Base-by-base conservation (phyloP, 1,284 basidiomycete genomes). In the Phellinidium pouzarii region DNA sequence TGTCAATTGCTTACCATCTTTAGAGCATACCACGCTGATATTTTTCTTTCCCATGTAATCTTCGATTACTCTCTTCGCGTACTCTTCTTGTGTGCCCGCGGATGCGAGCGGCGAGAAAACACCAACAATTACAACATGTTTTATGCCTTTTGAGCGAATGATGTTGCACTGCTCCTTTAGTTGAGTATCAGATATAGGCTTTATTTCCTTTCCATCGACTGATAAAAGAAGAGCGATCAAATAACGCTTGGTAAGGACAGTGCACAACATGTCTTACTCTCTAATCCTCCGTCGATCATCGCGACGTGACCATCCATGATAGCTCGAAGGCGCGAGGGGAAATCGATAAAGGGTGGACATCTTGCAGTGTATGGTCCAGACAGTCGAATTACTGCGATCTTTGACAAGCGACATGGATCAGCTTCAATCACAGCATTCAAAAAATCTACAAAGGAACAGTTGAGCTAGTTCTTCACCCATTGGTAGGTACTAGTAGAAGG, bases 361-460 rank as follows among this genome's bases (percentile, higher is more conserved):
- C 72, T 49, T 62, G 71, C 50, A 47, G 75, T 61, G 65, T 75
- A 70, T 60, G 77, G 54, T 56, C 74, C 59, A 65, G 74, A 76
- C n/a, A 80, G 66, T 48, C 78, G 74, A 31, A 80, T 66, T 48
- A 80, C 74, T 0, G 78, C 78, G 1, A 80, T 77, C 42, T 72
- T 75, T 22, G 74, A 69, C 3, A 80, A 67, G 3, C 73, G 67
- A 4, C 68, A 61, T 19, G 64, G 63, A 57, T 79, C 73, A 34
- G 71, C 66, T 61, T 80, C 77, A 41, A 80, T 64, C 1, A 80
- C 71, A 0, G 78, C 77, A 55, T 80, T 79, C 52, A 79, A 70
- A 64, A 79, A 79, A 42, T 59, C 56, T 58, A 37, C 40, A 34
- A 11, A 2, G 4, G 3, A 11, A n/a, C 11, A 31, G 19, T 9